These are phyloP conservation scores for Colletotrichum gigasporum DNA, from an alignment of 2,329 filamentous ascomycete genomes.

Conservation along the genomic window DNA sequence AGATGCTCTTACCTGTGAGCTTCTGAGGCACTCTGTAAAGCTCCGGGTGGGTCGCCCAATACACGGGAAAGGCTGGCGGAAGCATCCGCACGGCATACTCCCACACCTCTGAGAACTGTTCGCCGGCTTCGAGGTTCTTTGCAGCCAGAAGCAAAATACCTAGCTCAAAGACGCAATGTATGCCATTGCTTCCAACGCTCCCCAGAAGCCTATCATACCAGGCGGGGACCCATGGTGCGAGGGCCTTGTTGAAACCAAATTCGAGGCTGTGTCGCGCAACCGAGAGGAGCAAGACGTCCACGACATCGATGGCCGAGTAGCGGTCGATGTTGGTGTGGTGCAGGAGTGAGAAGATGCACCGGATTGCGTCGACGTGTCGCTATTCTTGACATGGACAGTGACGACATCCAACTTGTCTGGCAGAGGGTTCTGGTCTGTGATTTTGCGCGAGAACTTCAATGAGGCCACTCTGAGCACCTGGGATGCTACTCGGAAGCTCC, in stretches of 20 bases:
- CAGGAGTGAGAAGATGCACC: conserved; percentile 10
- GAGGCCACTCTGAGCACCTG: background rate
- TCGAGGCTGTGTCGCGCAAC: background rate
- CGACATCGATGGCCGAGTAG: background rate
- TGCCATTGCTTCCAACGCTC: background rate
- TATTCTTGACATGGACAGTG: no score
- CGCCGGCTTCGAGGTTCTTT: background rate
- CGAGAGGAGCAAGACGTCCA: background rate
- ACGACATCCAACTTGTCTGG: no score
- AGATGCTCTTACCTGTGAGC: no score
- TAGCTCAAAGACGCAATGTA: background rate
- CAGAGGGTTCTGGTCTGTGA: no score
- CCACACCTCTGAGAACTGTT: background rate
- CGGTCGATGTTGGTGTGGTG: conserved; percentile 1
- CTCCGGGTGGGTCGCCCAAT: no score
- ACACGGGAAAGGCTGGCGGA: background rate
- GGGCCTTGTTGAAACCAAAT: conserved; percentile 1
- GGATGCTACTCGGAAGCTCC: background rate
- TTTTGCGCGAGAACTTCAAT: background rate
- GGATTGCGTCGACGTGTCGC: no score
- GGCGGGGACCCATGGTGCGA: background rate
- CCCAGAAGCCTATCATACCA: background rate
- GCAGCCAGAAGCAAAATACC: background rate
- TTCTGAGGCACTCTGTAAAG: no score
- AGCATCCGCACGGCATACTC: background rate